phyloP scores from a whole-genome alignment of 805 yeast species.

The Lachancea meyersii region DNA sequence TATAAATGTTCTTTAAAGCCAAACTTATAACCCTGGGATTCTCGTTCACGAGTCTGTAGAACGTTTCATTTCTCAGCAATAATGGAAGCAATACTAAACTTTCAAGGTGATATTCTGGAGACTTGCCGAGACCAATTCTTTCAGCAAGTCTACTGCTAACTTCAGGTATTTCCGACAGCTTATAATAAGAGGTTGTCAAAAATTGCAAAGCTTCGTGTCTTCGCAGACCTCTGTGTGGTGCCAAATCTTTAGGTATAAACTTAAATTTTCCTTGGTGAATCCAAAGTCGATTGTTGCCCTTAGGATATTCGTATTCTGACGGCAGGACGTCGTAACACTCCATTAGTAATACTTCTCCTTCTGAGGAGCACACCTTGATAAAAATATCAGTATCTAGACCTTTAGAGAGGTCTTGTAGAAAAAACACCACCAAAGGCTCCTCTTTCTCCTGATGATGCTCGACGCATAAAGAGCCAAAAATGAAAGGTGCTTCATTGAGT shows the following conservation, averaged over 20 bases:
- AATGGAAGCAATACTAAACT: slow-evolving; percentile 17
- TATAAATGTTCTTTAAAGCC: slow-evolving; percentile 14
- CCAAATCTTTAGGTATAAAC: slow-evolving; percentile 32
- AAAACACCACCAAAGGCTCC: slow-evolving; percentile 38
- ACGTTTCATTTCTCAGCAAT: slow-evolving; percentile 14
- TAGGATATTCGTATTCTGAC: slow-evolving; percentile 38
- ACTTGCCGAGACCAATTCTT: neutral
- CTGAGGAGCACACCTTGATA: slow-evolving; percentile 45
- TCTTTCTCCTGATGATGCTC: slow-evolving; percentile 46
- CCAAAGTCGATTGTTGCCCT: slow-evolving; percentile 46
- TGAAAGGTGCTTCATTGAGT: slow-evolving; percentile 15
- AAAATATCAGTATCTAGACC: slow-evolving; percentile 32
- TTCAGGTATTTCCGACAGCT: slow-evolving; percentile 25
- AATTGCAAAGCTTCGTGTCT: slow-evolving; percentile 38
- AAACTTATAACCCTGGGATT: slow-evolving; percentile 20
- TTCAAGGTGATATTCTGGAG: neutral
- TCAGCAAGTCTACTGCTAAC: slow-evolving; percentile 19
- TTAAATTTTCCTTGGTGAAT: slow-evolving; percentile 37
- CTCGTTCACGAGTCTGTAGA: slow-evolving; percentile 10
- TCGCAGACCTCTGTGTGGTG: slow-evolving; percentile 30
- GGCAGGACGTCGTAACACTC: slow-evolving; percentile 45
- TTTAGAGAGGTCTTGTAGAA: slow-evolving; percentile 37
- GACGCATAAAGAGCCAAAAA: slow-evolving; percentile 31
- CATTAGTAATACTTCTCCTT: slow-evolving; percentile 50
- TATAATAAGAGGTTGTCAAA: slow-evolving; percentile 35